Conservation (phyloP, 1,284 basidiomycete species). For the Leccinum pallidistipes region DNA sequence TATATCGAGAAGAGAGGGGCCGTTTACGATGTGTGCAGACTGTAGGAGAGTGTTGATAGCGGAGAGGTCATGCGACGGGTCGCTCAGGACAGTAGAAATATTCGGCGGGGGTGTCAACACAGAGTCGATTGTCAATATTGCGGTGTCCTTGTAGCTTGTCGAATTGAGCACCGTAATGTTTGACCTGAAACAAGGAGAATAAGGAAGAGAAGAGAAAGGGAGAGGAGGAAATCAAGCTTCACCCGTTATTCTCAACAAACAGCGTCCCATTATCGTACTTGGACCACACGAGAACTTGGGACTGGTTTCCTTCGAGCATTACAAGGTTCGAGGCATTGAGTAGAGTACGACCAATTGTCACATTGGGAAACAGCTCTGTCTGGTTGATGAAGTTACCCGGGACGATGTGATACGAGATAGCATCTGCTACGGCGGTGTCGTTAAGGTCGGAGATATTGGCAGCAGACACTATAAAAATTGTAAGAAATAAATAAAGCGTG, state of each 20-base stretch:
- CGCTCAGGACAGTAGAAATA: constrained; percentile 44
- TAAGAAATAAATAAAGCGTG: constrained; percentile 1
- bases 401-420: constrained; percentile 65
- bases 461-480: constrained; percentile 5
- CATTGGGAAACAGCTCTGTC: constrained; percentile 46
- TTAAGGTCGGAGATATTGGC: constrained; percentile 29
- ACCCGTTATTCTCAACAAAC: constrained; percentile 58
- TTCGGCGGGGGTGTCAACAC: constrained; percentile 57
- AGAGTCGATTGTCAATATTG: constrained; percentile 51
- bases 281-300: constrained; percentile 68
- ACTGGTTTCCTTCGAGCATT: constrained; percentile 52
- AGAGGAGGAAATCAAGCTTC: constrained; percentile 13
- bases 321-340: constrained; percentile 51
- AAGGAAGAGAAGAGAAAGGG: not conserved
- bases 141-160: constrained; percentile 46
- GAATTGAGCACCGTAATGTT: constrained; percentile 49
- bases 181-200: constrained; percentile 28
- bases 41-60: constrained; percentile 30
- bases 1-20: constrained; percentile 40
- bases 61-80: constrained; percentile 27
- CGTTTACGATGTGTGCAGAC: constrained; percentile 24
- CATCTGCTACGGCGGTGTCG: constrained; percentile 40
- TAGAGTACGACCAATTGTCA: constrained; percentile 65
- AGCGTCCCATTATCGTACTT: constrained; percentile 43
- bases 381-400: constrained; percentile 49